Base-by-base conservation (phyloP, 352 stramenopile species). In the Peronospora farinosa region DNA sequence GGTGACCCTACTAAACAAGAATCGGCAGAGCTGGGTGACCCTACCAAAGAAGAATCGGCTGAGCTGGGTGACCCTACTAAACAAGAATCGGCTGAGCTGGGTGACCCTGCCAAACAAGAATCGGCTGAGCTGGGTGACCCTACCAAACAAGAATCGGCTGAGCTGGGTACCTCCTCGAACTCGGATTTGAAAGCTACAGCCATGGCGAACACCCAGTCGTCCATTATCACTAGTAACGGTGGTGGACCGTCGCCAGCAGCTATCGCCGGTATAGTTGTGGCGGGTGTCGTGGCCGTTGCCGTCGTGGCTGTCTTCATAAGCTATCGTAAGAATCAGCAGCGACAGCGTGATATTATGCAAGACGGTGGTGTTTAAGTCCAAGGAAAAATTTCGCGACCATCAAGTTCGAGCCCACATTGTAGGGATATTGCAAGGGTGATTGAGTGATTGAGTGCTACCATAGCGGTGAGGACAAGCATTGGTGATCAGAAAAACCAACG, bases 281-380 rank as follows among this genome's bases (percentile, higher is more conserved):
- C 83, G 7, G 75, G 64, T 15, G 76, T 77, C n/a, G 75, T 79
- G 33, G 62, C 67, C n/a, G 54, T 86, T 27, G 75, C 74, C 0
- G 73, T 62, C 35, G 39, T 78, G 38, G 65, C 69, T 30, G 68
- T 82, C 28, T 78, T 84, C 38, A 52, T 74, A 15, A 84, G 78
- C 62, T 87, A 89, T 62, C 69, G 68, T 47, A 89, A 86, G 67
- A 87, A 89, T 56, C 75, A 89, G 65, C 57, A 80, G 47, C 72
- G 73, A 46, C 74, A 88, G 60, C 68, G 61, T 39, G 72, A 85
- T 42, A 84, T 87, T 40, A 82, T 87, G 70, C 68, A 78, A 53
- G 76, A 85, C 30, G 60, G 65, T 40, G 54, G 62, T 17, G 63
- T n/a, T n/a, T n/a, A n/a, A n/a, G n/a, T n/a, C n/a, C 19, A 4